phyloP scores from a whole-genome alignment of 148 eudicot genomes.

The Rhododendron mucronatum region DNA sequence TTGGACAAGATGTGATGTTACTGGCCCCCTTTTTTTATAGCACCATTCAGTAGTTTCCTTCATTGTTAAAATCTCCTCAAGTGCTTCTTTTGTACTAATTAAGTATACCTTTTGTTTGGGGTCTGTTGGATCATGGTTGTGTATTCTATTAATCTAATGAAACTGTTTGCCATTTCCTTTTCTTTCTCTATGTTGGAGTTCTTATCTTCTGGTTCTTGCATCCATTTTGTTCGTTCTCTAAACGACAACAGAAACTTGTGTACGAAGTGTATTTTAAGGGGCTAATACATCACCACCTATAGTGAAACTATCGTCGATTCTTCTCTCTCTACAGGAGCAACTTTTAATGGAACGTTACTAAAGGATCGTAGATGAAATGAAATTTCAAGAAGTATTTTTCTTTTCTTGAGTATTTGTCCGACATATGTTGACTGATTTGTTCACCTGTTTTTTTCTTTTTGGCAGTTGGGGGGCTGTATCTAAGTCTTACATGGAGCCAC shows the following conservation, averaged over 20 bases:
- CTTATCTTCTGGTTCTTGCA: neutral
- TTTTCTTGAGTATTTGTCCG: neutral
- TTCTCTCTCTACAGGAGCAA: neutral
- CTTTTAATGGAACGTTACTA: neutral
- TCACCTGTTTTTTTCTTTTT: constrained; percentile 11
- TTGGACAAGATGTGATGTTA: neutral
- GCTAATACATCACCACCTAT: neutral
- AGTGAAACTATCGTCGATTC: neutral
- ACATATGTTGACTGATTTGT: constrained; percentile 7
- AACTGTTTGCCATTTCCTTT: neutral
- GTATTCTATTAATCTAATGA: neutral
- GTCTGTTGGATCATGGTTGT: neutral
- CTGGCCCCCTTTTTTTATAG: neutral
- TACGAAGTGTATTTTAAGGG: neutral
- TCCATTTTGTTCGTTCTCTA: neutral
- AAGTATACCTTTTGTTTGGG: neutral
- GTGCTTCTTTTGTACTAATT: neutral
- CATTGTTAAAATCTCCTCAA: neutral
- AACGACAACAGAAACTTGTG: neutral
- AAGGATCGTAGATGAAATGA: neutral
- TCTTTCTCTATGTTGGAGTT: neutral
- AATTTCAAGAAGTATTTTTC: neutral
- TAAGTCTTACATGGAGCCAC: constrained; percentile 22
- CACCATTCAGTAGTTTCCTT: neutral
- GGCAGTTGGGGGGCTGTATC: constrained; percentile 89